Base-by-base conservation (phyloP, 768 basidiomycete genomes). In the Tylopilus cervinicoccineus region DNA sequence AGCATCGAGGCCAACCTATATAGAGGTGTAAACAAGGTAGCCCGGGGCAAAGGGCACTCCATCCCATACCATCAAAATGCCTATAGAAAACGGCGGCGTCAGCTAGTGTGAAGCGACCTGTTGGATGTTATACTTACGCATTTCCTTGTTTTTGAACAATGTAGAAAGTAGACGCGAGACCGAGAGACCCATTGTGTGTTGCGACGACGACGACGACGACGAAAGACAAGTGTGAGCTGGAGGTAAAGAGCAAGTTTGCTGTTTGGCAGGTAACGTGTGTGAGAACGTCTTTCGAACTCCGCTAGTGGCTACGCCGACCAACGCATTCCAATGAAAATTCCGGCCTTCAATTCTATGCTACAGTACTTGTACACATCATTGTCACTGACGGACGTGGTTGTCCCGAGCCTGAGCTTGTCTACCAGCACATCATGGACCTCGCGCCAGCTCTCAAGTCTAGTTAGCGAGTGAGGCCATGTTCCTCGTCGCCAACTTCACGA, bases 71-170 rank as follows among this genome's bases (percentile, higher is more conserved):
- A 99, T 99, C 72, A 99, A 76, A 77, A 99, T 98, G 68, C 95
- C 94, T 96, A 64, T 55, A 61, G 53, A 67, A 63, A 59, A 64
- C 44, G 56, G 57, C 27, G 37, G 49, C 37, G 59, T 63, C 52
- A 59, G 38, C 52, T 20, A 52, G 47, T 62, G 54, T 46, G 55
- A 64, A 29, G 61, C 61, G 56, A 26, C 9, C 19, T 6, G 28
- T 10, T 34, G 47, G 17, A 38, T 59, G 57, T 52, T 52, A 61
- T 55, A 74, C 94, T 69, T 72, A 96, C 94, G 93, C 95, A 99
- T 98, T 76, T 99, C 95, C 83, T 87, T 95, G 80, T 96, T 97
- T 73, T 93, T 94, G 63, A 97, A 93, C 66, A 99, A 80, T 69
- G 81, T 80, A 42, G 81, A 77, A 63, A 97, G 81, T 39, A 93